Percentiles rank a stretch among this genome's conserved stretches.
Conservation (phyloP, 1,284 basidiomycete genomes). For the Flammula alnicola region DNA sequence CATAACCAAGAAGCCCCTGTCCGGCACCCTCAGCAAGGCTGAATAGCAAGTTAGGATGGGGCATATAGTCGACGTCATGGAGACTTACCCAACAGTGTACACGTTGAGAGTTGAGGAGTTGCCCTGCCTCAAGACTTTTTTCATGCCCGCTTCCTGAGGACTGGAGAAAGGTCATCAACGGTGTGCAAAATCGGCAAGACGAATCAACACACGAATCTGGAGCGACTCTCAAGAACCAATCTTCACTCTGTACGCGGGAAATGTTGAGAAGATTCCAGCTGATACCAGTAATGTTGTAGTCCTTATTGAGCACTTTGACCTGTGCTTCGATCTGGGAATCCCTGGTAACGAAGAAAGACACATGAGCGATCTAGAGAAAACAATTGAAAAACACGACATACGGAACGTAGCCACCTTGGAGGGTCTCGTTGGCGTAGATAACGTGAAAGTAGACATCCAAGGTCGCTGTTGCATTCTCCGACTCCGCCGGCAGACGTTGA, state of each 20-base stretch:
- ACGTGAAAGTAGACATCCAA: constrained; percentile 42
- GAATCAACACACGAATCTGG: constrained; percentile 30
- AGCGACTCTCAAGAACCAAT: constrained; percentile 42
- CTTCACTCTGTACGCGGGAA: constrained; percentile 38
- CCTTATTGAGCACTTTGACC: constrained; percentile 36
- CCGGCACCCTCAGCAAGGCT: constrained; percentile 25
- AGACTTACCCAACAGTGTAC: constrained; percentile 32
- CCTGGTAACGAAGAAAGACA: constrained; percentile 19
- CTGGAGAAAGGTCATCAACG: constrained; percentile 6
- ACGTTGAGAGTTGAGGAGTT: constrained; percentile 39
- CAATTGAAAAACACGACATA: constrained; percentile 20
- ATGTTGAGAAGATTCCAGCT: constrained; percentile 39
- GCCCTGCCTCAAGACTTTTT: constrained; percentile 28
- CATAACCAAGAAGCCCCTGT: constrained; percentile 40
- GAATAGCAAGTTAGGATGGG: neutral
- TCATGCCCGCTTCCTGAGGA: constrained; percentile 28
- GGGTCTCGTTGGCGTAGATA: constrained; percentile 35
- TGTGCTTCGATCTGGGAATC: constrained; percentile 37
- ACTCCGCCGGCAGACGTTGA: constrained; percentile 27
- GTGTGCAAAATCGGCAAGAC: neutral
- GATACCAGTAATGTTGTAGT: constrained; percentile 35
- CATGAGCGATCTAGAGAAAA: neutral
- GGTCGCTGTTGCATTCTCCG: constrained; percentile 32
- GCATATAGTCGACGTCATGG: neutral
- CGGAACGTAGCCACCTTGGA: constrained; percentile 37